Conservation (phyloP, 2,329 filamentous ascomycete genomes). For the Pestalotiopsis fici region DNA sequence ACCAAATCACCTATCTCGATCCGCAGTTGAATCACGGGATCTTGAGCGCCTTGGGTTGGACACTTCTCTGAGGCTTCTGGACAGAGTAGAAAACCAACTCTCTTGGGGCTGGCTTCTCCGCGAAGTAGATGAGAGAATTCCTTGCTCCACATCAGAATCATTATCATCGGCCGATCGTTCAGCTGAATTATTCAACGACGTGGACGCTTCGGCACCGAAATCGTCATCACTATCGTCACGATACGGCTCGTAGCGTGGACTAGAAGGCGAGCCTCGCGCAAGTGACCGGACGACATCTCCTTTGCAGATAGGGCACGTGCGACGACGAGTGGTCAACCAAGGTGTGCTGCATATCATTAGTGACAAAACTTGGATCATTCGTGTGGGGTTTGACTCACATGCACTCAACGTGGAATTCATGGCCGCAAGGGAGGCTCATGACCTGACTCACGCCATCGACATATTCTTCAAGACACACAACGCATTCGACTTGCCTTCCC, state of each 20-base stretch:
- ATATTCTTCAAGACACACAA: slow-evolving; percentile 96
- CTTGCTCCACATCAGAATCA: slow-evolving; percentile 45
- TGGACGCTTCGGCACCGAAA: slow-evolving; percentile 17
- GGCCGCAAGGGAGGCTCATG: slow-evolving; percentile 96
- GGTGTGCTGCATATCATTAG: slow-evolving; percentile 67
- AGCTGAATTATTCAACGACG: slow-evolving; percentile 19
- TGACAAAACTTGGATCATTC: neutral
- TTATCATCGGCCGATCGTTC: slow-evolving; percentile 17
- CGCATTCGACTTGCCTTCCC: slow-evolving; percentile 79
- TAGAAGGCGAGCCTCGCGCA: slow-evolving; percentile 52
- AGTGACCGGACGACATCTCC: slow-evolving; percentile 84
- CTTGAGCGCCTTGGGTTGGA: neutral
- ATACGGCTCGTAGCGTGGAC: slow-evolving; percentile 55
- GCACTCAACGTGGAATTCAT: slow-evolving; percentile 97
- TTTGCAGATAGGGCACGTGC: slow-evolving; percentile 99
- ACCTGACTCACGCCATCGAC: slow-evolving; percentile 90
- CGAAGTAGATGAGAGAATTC: slow-evolving; percentile 27
- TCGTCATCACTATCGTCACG: slow-evolving; percentile 54
- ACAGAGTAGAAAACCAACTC: slow-evolving; percentile 35
- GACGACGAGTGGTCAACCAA: slow-evolving; percentile 91
- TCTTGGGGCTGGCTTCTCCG: slow-evolving; percentile 24
- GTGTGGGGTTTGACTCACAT: slow-evolving; percentile 60
- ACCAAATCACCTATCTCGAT: slow-evolving; percentile 4
- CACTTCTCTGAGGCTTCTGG: slow-evolving; percentile 6
- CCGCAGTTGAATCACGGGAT: neutral